phyloP scores from a whole-genome alignment of 345 rosid species.

The Boechera stricta region DNA sequence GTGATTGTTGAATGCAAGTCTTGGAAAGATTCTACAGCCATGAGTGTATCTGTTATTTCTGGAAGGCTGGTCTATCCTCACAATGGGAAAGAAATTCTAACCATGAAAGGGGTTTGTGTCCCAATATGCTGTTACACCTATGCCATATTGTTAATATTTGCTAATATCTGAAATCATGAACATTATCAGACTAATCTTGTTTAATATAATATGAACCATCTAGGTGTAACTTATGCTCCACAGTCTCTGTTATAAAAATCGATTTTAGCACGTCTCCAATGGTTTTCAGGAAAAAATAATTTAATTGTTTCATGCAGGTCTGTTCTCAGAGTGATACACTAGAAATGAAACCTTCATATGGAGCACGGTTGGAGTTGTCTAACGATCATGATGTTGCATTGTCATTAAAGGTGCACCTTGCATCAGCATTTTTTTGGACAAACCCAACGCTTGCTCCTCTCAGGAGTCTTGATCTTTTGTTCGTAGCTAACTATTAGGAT shows the following conservation, averaged over 20 bases:
- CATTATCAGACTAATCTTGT: slow-evolving; percentile 18
- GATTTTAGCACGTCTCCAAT: background rate
- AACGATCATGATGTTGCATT: slow-evolving; percentile 57
- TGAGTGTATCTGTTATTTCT: slow-evolving; percentile 51
- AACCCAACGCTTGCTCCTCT: slow-evolving; percentile 18
- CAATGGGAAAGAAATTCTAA: slow-evolving; percentile 59
- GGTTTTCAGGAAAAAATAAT: background rate
- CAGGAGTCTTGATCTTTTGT: slow-evolving; percentile 24
- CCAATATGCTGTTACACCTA: slow-evolving; percentile 29
- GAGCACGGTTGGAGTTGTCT: slow-evolving; percentile 60
- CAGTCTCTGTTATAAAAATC: background rate
- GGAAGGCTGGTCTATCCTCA: slow-evolving; percentile 61
- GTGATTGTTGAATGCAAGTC: slow-evolving; percentile 66
- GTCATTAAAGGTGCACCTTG: slow-evolving; percentile 63
- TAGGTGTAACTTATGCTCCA: slow-evolving; percentile 13
- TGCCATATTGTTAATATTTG: slow-evolving; percentile 19
- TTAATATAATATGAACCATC: slow-evolving; percentile 34
- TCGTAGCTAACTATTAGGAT: slow-evolving; percentile 28
- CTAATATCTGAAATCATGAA: slow-evolving; percentile 33
- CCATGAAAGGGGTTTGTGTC: slow-evolving; percentile 58
- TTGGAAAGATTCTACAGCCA: slow-evolving; percentile 62
- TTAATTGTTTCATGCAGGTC: slow-evolving; percentile 47
- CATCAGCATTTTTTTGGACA: slow-evolving; percentile 27
- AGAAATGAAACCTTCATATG: slow-evolving; percentile 58
- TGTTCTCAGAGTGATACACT: slow-evolving; percentile 44